A percentile compares a stretch with the other conserved stretches of the same genome.
phyloP scores from a whole-genome alignment of 1,284 basidiomycete species.

The Heterobasidion annosum region DNA sequence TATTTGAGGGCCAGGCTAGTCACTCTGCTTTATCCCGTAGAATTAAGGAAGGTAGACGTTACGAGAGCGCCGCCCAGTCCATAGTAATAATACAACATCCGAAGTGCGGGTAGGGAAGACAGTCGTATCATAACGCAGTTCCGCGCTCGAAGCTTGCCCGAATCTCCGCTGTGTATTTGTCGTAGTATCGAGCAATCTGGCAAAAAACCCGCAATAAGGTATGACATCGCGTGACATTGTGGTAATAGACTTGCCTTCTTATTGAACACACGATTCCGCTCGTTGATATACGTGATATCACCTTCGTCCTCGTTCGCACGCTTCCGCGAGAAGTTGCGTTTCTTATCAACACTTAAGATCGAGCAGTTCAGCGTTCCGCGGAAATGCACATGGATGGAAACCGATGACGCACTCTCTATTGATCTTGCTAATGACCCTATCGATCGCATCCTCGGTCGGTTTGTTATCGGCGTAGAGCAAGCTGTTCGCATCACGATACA shows the following conservation, averaged over 20 bases:
- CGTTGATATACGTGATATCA: slow-evolving; percentile 99
- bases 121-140: slow-evolving; percentile 60
- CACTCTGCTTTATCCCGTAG: no score
- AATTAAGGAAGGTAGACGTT: no score
- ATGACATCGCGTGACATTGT: not conserved
- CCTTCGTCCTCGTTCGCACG: slow-evolving; percentile 86
- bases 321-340: slow-evolving; percentile 81
- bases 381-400: not conserved
- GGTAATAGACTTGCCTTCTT: slow-evolving; percentile 66
- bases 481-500: slow-evolving; percentile 88
- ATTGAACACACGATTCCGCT: slow-evolving; percentile 97
- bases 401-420: slow-evolving; percentile 73
- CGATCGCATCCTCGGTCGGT: slow-evolving; percentile 90
- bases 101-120: not conserved
- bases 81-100: slow-evolving; percentile 9
- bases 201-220: no score
- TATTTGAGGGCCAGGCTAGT: no score
- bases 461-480: slow-evolving; percentile 91
- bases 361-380: not conserved
- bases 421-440: slow-evolving; percentile 85
- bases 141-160: slow-evolving; percentile 94
- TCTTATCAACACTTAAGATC: slow-evolving; percentile 67
- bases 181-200: slow-evolving; percentile 92
- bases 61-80: not conserved
- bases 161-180: slow-evolving; percentile 95